Evolutionary conservation across 768 basidiomycete genomes (phyloP).

Genomic region (Tremella yokohamensis): DNA sequence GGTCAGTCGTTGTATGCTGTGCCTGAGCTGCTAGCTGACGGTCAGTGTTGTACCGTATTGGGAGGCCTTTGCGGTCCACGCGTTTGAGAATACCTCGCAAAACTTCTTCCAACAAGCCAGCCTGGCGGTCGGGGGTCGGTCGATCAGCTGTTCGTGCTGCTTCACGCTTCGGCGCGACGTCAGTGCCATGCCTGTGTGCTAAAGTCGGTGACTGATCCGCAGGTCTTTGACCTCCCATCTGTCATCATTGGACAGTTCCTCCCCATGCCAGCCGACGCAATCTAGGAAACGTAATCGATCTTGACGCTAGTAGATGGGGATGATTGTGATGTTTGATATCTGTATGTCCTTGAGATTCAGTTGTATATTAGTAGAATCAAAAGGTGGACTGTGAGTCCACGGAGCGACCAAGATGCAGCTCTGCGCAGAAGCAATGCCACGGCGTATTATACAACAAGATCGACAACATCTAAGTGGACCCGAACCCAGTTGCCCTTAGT

Average conservation of each 20-base stretch:
- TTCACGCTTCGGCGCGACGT: constrained; percentile 86
- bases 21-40: background rate
- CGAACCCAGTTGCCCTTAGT: background rate
- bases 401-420: too few species aligned
- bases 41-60: constrained; percentile 52
- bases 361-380: too few species aligned
- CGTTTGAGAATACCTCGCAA: constrained; percentile 95
- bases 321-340: too few species aligned
- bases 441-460: too few species aligned
- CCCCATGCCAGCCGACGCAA: constrained; percentile 18
- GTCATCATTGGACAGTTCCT: constrained; percentile 45
- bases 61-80: constrained; percentile 94
- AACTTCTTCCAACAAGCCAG: constrained; percentile 91
- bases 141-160: constrained; percentile 88
- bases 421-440: too few species aligned
- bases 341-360: too few species aligned
- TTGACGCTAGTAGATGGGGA: too few species aligned
- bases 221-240: constrained; percentile 41
- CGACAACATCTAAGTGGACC: too few species aligned
- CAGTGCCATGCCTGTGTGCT: constrained; percentile 7
- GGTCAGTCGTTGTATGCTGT: constrained; percentile 67
- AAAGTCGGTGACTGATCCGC: background rate
- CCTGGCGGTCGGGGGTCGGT: constrained; percentile 58
- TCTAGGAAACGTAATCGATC: too few species aligned
- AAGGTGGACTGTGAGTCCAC: too few species aligned